Evolutionary conservation across 768 basidiomycete species (phyloP), one percentile per base, ranked within the genome.

Genomic region (Lactifluus rugatus): DNA sequence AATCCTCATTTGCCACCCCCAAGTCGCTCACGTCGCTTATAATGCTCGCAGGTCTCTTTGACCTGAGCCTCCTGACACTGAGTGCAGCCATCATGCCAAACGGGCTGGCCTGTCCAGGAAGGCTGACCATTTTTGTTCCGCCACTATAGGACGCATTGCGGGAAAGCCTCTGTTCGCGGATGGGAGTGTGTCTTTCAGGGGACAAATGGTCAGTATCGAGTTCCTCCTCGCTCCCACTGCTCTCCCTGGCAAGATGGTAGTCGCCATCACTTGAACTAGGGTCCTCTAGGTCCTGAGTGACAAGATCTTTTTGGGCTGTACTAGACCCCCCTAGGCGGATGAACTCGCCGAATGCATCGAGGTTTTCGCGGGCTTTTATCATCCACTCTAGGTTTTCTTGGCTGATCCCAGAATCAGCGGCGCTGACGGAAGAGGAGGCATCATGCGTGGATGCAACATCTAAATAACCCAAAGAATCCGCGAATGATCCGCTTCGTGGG

Each of bases 31-130:
- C 45, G 36, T 65, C 65, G 13, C 65, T 67, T 37, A 39, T 3
- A 28, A 58, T 34, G 54, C 67, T 70, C 16, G 58, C 59, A 53
- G 58, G 26, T 26, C 64, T 62, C 49, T 54, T 49, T 57, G 50
- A 13, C 53, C 58, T 59, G 48, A 59, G 45, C 51, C 73, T 76
- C 67, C 75, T 78, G 63, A 87, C 69, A 50, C 76, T 75, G 61
- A 89, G 70, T 7, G 76, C 74, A n/a, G 84, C 85, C 70, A 91
- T 84, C 58, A 91, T 68, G n/a, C 89, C 88, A 66, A 84, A 84
- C 8, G 88, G 87, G 23, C 79, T 75, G 0, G 82, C 83, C 56
- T 77, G 80, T 42, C 72, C 78, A 2, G 86, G 85, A 17, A 88
- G 69, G 56, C 78, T 77, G 34, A 79, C 80, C 19, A 79, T 77